Percentiles rank a stretch among this genome's conserved stretches.
These are phyloP conservation scores for Multifurca ochricompacta DNA, from an alignment of 768 basidiomycete genomes.

Conservation along the genomic window DNA sequence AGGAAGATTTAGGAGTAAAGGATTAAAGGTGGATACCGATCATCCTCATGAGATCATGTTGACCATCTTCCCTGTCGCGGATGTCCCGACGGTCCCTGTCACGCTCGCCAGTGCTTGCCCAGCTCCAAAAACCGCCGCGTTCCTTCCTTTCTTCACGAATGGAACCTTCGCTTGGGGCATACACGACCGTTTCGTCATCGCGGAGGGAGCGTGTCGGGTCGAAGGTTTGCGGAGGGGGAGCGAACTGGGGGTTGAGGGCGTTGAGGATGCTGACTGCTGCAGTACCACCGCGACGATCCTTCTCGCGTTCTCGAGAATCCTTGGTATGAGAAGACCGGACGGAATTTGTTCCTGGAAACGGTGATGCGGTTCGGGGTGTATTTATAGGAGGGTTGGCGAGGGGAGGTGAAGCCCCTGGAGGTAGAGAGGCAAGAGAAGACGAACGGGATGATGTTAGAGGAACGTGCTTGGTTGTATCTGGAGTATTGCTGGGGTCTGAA, in stretches of 20 bases:
- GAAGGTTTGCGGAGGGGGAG: constrained; percentile 17
- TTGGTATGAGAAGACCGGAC: constrained; percentile 18
- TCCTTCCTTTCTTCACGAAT: constrained; percentile 34
- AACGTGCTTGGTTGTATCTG: constrained; percentile 21
- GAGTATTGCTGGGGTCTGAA: constrained; percentile 21
- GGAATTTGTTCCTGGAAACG: constrained; percentile 2
- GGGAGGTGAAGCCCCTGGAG: constrained; percentile 38
- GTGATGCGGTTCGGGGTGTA: constrained; percentile 10
- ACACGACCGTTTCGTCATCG: constrained; percentile 27
- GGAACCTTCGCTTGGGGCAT: constrained; percentile 20
- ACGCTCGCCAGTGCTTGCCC: constrained; percentile 24
- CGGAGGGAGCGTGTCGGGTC: constrained; percentile 24
- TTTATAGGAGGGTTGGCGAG: constrained; percentile 24
- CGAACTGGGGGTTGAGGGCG: constrained; percentile 50
- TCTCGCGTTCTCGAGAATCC: constrained; percentile 26
- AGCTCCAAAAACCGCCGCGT: constrained; percentile 50
- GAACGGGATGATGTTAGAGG: constrained; percentile 36
- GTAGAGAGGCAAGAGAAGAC: constrained; percentile 43
- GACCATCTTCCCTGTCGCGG: constrained; percentile 34
- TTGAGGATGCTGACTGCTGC: constrained; percentile 49
- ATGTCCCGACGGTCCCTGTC: constrained; percentile 36
- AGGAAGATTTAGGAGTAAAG: too few species aligned
- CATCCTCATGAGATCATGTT: constrained; percentile 54
- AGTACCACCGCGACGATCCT: constrained; percentile 20
- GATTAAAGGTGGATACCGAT: constrained; percentile 40